These are phyloP conservation scores for Chrysoporthe austroafricana DNA, from an alignment of 2,329 filamentous ascomycete genomes.

Conservation along the genomic window DNA sequence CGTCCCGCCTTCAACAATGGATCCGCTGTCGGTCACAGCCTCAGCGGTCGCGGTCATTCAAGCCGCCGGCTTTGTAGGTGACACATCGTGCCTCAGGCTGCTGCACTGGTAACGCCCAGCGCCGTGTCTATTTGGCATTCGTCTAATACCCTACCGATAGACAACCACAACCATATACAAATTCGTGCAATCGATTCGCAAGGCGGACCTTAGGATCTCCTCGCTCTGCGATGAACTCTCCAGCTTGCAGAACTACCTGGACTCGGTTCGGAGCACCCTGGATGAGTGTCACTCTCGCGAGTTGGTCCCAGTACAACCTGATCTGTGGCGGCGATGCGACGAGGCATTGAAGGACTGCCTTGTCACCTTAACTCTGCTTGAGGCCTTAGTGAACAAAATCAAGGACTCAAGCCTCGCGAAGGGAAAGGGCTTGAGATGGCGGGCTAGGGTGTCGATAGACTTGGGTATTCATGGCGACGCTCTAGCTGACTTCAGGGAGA, in stretches of 20 bases:
- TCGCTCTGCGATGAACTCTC: slow-evolving; percentile 31
- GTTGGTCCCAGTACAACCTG: slow-evolving; percentile 31
- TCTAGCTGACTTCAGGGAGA: slow-evolving; percentile 32
- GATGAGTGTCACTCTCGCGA: slow-evolving; percentile 31
- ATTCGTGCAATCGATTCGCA: slow-evolving; percentile 28
- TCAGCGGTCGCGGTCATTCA: slow-evolving; percentile 25
- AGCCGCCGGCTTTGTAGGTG: slow-evolving; percentile 28
- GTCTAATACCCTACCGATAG: background rate
- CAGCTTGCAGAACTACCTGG: slow-evolving; percentile 31
- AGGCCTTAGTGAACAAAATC: slow-evolving; percentile 29
- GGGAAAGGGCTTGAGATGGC: slow-evolving; percentile 22
- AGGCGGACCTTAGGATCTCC: slow-evolving; percentile 30
- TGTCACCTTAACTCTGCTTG: slow-evolving; percentile 30
- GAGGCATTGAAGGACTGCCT: slow-evolving; percentile 32
- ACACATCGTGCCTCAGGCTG: background rate
- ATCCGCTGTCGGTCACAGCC: slow-evolving; percentile 25
- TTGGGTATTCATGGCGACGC: slow-evolving; percentile 30
- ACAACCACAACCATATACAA: slow-evolving; percentile 25
- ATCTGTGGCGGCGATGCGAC: slow-evolving; percentile 34
- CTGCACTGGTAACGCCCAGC: background rate
- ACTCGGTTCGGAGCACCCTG: slow-evolving; percentile 31
- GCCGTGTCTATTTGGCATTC: background rate
- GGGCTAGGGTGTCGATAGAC: slow-evolving; percentile 26
- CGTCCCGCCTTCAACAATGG: slow-evolving; percentile 12
- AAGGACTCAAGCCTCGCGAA: slow-evolving; percentile 16